Evolutionary conservation across 2,329 filamentous ascomycete genomes (phyloP), one percentile per base, ranked within the genome.

Genomic region (Alternaria metachromatica): DNA sequence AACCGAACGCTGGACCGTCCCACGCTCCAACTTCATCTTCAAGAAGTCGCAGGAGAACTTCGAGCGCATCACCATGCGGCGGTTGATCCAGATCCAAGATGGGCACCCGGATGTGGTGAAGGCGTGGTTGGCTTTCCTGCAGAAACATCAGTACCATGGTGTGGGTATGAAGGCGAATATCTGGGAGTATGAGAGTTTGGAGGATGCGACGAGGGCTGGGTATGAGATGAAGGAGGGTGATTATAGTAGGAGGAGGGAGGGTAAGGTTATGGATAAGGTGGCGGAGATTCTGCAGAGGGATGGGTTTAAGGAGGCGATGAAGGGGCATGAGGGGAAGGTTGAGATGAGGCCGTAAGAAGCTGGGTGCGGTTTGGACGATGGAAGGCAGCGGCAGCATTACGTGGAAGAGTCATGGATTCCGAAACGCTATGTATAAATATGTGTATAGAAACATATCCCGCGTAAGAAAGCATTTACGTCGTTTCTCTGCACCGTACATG

Each of bases 11-110:
- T 99, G 96, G 96, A 98, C 96, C 1, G 94, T 98, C 2, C 93
- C 94, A 10, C 88, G 89, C 75, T 89, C 89, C 76, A 92, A 92
- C 80, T 99, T 99, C 84, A 93, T 97, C 70, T 92, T 93, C 85
- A 99, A 98, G 84, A 99, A 99, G 83, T 91, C 89, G 41, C 94
- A 99, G 82, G 96, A 99, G 83, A 99, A 99, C 81, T 99, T 97
- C 76, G 95, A 98, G 84, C 87, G 96, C 58, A 90, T 96, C 64
- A 99, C 96, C 1, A 82, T 94, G 73, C 88, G 94, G 58, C 86
- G 96, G 13, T 80, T 97, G 73, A 94, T 99, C 56, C 94, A 97
- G 81, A 96, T 99, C 76, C 91, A 93, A 69, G 96, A 98, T 76
- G 96, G 94, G 0, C 87, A 97, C 75, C 90, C 94, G 1, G 93